These are phyloP conservation scores for Hyaloperonospora arabidopsidis DNA, from an alignment of 352 stramenopile species.

Conservation along the genomic window DNA sequence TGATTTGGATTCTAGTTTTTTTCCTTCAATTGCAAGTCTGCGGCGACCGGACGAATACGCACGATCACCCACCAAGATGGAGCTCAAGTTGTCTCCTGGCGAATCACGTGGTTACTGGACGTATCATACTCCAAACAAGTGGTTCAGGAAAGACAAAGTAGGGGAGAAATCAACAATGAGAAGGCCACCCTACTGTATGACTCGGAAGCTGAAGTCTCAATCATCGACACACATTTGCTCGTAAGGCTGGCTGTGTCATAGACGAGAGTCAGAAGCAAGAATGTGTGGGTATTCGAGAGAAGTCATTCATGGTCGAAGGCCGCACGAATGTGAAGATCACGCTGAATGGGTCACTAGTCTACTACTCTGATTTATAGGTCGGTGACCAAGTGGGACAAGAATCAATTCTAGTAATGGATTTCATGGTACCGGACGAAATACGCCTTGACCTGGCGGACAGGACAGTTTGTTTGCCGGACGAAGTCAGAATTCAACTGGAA, in stretches of 20 bases:
- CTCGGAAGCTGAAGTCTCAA: slow-evolving; percentile 16
- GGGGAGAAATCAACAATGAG: neutral
- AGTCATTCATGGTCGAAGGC: slow-evolving; percentile 1
- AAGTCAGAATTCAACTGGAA: slow-evolving; percentile 3
- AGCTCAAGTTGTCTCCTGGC: no score
- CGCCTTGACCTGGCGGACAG: slow-evolving; percentile 9
- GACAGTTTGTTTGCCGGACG: slow-evolving; percentile 5
- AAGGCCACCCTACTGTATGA: no score
- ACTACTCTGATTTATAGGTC: slow-evolving; percentile 12
- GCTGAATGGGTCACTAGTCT: slow-evolving; percentile 4
- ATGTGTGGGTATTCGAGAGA: neutral
- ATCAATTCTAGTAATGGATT: slow-evolving; percentile 13
- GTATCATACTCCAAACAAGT: neutral
- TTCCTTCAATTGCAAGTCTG: neutral
- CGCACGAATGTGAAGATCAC: slow-evolving; percentile 16
- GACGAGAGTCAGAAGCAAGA: neutral
- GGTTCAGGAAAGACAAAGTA: neutral
- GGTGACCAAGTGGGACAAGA: slow-evolving; percentile 11
- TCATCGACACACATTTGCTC: slow-evolving; percentile 19
- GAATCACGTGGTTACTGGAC: neutral
- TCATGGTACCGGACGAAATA: slow-evolving; percentile 11
- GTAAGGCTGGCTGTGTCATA: slow-evolving; percentile 9
- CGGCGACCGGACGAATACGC: no score
- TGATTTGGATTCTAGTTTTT: neutral
- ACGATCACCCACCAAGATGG: no score